Percentiles rank a stretch among this genome's conserved stretches.
Evolutionary conservation across 2,329 filamentous ascomycete species (phyloP).

Genomic region (Alternaria arborescens): DNA sequence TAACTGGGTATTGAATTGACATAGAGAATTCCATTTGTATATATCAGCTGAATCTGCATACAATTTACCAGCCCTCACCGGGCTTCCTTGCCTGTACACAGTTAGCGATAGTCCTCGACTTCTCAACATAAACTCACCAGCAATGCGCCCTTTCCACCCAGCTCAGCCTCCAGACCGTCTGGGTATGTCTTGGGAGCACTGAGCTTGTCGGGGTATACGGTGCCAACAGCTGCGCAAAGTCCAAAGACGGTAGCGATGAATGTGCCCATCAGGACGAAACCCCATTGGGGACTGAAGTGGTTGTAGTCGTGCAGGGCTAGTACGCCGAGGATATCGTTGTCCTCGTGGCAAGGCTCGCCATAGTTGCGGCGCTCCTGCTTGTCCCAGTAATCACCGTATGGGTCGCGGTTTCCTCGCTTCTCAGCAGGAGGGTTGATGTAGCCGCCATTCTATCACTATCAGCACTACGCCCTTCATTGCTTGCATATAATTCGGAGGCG

Average conservation of each 20-base stretch:
- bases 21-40: slow-evolving; percentile 16
- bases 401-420: slow-evolving; percentile 93
- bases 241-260: slow-evolving; percentile 54
- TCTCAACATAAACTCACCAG: slow-evolving; percentile 40
- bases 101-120: slow-evolving; percentile 8
- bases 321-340: slow-evolving; percentile 90
- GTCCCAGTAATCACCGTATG: slow-evolving; percentile 95
- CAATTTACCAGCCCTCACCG: slow-evolving; percentile 29
- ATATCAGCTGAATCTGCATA: not conserved
- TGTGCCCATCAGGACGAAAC: slow-evolving; percentile 64
- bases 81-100: slow-evolving; percentile 32
- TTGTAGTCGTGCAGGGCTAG: slow-evolving; percentile 91
- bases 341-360: slow-evolving; percentile 95
- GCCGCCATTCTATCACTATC: slow-evolving; percentile 74
- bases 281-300: slow-evolving; percentile 78
- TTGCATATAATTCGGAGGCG: slow-evolving; percentile 41
- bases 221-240: slow-evolving; percentile 51
- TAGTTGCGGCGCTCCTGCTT: slow-evolving; percentile 97
- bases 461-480: slow-evolving; percentile 14
- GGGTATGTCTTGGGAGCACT: slow-evolving; percentile 57
- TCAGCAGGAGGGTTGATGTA: slow-evolving; percentile 80
- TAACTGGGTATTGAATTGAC: slow-evolving; percentile 2
- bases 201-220: slow-evolving; percentile 58
- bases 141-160: slow-evolving; percentile 57
- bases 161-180: slow-evolving; percentile 58